These are phyloP conservation scores for Stereocaulon alpinum DNA, from an alignment of 495 filamentous ascomycete genomes.

Conservation along the genomic window DNA sequence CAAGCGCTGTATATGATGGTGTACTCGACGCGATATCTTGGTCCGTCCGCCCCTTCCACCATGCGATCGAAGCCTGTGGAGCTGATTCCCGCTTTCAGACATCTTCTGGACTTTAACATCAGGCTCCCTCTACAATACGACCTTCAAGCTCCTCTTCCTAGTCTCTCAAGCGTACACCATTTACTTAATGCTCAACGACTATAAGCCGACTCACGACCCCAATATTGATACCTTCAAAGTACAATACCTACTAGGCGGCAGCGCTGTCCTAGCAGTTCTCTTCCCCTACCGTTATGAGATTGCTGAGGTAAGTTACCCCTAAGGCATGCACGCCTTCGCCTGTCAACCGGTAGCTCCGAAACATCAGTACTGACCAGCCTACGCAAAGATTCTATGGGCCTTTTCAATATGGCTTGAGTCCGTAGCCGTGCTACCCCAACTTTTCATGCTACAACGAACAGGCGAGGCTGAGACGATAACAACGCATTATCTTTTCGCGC, in stretches of 20 bases:
- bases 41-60: slow-evolving; percentile 32
- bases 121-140: slow-evolving; percentile 72
- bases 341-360: not conserved
- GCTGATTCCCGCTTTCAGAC: slow-evolving; percentile 40
- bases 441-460: slow-evolving; percentile 95
- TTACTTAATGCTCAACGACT: slow-evolving; percentile 92
- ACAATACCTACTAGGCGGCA: slow-evolving; percentile 76
- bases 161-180: slow-evolving; percentile 79
- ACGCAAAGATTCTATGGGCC: slow-evolving; percentile 72
- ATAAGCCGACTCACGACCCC: slow-evolving; percentile 91
- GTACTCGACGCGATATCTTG: slow-evolving; percentile 85
- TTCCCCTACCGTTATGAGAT: slow-evolving; percentile 70
- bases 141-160: slow-evolving; percentile 95
- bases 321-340: not conserved
- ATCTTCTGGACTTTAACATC: slow-evolving; percentile 72
- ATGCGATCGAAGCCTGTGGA: not conserved
- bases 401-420: slow-evolving; percentile 97
- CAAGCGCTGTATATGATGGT: slow-evolving; percentile 89
- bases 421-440: slow-evolving; percentile 90
- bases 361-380: not conserved
- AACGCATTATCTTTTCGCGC: slow-evolving; percentile 94
- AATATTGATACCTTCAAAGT: slow-evolving; percentile 95
- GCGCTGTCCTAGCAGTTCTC: slow-evolving; percentile 66
- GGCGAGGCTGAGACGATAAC: slow-evolving; percentile 98
- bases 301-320: slow-evolving; percentile 40